These are phyloP conservation scores for Starmerella ratchasimensis DNA, from an alignment of 805 yeast genomes.

Conservation along the genomic window DNA sequence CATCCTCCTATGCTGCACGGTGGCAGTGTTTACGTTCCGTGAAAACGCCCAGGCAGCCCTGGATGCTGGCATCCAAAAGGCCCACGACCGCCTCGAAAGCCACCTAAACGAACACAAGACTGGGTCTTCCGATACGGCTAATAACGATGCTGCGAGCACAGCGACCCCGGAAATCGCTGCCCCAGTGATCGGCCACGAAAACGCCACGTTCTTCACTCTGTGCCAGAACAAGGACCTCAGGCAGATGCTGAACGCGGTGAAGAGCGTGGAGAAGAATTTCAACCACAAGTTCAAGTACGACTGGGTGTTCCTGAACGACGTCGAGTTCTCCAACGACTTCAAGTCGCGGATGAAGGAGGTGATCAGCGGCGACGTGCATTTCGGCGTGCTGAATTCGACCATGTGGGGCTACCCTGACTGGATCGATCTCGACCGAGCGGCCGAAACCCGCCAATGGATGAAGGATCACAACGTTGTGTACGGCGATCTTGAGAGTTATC, in stretches of 20 bases:
- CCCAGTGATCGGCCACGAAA: constrained; percentile 15
- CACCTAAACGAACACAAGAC: background rate
- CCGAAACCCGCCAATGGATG: constrained; percentile 35
- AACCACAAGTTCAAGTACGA: constrained; percentile 52
- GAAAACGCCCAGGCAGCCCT: constrained; percentile 7
- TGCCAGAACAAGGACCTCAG: constrained; percentile 56
- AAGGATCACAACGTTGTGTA: constrained; percentile 35
- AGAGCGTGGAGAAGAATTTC: constrained; percentile 52
- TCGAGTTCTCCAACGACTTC: constrained; percentile 46
- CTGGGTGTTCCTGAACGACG: constrained; percentile 69
- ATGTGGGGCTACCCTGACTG: constrained; percentile 61
- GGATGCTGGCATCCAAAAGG: constrained; percentile 4
- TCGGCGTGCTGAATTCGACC: constrained; percentile 45
- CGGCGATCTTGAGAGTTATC: constrained; percentile 46
- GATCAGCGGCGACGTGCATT: constrained; percentile 48
- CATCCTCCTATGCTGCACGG: background rate
- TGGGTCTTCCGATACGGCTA: background rate
- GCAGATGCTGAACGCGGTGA: constrained; percentile 43
- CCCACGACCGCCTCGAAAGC: background rate
- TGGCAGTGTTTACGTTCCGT: constrained; percentile 2
- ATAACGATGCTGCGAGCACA: background rate
- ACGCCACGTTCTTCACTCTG: constrained; percentile 45
- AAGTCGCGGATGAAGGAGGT: constrained; percentile 33
- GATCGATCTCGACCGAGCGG: constrained; percentile 43
- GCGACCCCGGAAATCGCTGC: background rate